Percentiles rank a stretch among this genome's conserved stretches.
phyloP scores from a whole-genome alignment of 2,329 filamentous ascomycete genomes.

The Pyrenophora graminea region DNA sequence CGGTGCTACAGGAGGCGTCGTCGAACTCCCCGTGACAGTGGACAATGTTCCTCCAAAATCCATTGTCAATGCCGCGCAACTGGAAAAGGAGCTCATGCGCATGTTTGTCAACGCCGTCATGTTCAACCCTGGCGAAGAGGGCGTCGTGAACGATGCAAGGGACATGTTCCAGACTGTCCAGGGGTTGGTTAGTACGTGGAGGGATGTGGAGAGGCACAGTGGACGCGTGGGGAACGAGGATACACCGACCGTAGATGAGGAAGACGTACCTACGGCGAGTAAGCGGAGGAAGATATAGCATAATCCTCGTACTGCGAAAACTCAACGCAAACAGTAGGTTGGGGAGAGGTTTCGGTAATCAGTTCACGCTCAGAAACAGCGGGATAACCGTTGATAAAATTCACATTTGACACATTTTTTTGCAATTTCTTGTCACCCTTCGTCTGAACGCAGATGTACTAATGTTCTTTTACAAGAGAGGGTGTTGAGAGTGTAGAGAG shows the following conservation, averaged over 20 bases:
- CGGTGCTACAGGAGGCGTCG: conserved; percentile 51
- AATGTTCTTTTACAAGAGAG: too few species aligned
- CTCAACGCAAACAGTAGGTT: too few species aligned
- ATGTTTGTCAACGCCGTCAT: conserved; percentile 99
- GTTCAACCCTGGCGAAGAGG: conserved; percentile 94
- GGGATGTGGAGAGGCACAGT: conserved; percentile 65
- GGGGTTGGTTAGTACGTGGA: conserved; percentile 74
- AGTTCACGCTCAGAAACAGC: not conserved
- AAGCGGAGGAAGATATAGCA: conserved; percentile 40
- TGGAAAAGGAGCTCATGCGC: conserved; percentile 90
- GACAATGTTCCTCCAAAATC: conserved; percentile 83
- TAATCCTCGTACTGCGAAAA: conserved; percentile 5
- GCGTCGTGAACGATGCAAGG: conserved; percentile 82
- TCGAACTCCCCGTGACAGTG: conserved; percentile 65
- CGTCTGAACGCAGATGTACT: too few species aligned
- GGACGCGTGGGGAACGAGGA: conserved; percentile 36
- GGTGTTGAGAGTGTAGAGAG: too few species aligned
- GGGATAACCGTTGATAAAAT: not conserved
- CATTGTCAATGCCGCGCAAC: conserved; percentile 89
- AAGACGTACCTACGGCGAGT: conserved; percentile 25
- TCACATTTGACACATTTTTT: not conserved
- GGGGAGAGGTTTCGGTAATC: too few species aligned
- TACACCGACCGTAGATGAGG: conserved; percentile 33
- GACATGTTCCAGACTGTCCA: conserved; percentile 91
- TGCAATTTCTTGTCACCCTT: too few species aligned